Evolutionary conservation across 2,329 filamentous ascomycete genomes (phyloP).

Genomic region (Bimuria novae-zelandiae): DNA sequence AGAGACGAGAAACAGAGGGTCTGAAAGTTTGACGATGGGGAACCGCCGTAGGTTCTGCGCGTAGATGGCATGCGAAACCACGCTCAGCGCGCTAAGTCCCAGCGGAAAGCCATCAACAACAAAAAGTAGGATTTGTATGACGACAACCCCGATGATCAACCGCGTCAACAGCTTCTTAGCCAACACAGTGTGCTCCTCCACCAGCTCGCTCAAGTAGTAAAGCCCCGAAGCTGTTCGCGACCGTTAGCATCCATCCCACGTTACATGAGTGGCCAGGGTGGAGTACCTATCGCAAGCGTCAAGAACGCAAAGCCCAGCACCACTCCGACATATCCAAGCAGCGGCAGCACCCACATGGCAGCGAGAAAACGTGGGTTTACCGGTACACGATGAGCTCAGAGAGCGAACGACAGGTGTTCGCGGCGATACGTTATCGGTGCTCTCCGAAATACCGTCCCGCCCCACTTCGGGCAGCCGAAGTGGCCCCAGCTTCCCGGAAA

Average conservation of each 20-base stretch:
- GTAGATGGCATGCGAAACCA: slow-evolving; percentile 83
- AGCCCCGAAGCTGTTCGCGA: slow-evolving; percentile 77
- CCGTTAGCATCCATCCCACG: background rate
- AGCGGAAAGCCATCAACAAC: slow-evolving; percentile 86
- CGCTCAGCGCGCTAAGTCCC: slow-evolving; percentile 71
- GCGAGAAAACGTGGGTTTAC: background rate
- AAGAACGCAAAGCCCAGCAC: slow-evolving; percentile 90
- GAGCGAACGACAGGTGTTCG: slow-evolving; percentile 9
- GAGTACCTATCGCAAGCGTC: slow-evolving; percentile 83
- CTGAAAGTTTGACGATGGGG: slow-evolving; percentile 79
- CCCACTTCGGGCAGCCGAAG: no score
- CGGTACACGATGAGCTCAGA: slow-evolving; percentile 6
- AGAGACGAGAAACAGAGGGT: slow-evolving; percentile 83
- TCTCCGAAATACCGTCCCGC: no score
- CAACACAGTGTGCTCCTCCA: slow-evolving; percentile 95
- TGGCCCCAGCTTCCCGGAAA: no score
- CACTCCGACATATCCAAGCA: slow-evolving; percentile 87
- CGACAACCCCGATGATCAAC: slow-evolving; percentile 83
- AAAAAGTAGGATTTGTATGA: slow-evolving; percentile 73
- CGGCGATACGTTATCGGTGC: slow-evolving; percentile 9
- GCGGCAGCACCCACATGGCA: slow-evolving; percentile 91
- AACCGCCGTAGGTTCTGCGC: slow-evolving; percentile 80
- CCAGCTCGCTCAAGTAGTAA: slow-evolving; percentile 96
- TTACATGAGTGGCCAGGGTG: background rate
- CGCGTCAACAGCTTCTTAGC: slow-evolving; percentile 84